phyloP scores from a whole-genome alignment of 345 rosid genomes.

The Carallia pectinifolia region DNA sequence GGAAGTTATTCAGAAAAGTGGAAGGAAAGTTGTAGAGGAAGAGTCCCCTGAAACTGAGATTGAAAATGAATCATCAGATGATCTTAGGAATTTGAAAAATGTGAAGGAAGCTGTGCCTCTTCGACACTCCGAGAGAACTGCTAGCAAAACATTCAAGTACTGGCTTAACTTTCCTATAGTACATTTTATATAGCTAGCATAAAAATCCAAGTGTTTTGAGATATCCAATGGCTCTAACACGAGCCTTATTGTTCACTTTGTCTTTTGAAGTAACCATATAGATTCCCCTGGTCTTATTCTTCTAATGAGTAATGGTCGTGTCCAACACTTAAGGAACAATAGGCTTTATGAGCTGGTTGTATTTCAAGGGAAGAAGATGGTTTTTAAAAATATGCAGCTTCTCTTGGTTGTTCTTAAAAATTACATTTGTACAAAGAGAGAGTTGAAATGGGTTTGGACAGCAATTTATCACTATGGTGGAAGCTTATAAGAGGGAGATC shows the following conservation, averaged over 20 bases:
- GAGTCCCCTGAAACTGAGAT: constrained; percentile 49
- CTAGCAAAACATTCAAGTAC: constrained; percentile 70
- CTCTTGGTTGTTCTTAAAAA: too few relatives aligned
- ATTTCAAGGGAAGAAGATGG: too few relatives aligned
- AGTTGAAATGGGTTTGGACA: too few relatives aligned
- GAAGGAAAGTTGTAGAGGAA: constrained; percentile 36
- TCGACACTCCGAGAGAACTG: constrained; percentile 64
- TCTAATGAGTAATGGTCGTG: too few relatives aligned
- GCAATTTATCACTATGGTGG: too few relatives aligned
- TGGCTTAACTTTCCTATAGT: constrained; percentile 20
- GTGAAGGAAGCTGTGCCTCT: constrained; percentile 57
- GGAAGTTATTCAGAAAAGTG: constrained; percentile 28
- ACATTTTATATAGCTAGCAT: background rate
- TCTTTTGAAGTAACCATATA: background rate
- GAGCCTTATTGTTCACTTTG: background rate
- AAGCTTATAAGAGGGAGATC: too few relatives aligned
- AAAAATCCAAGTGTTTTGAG: constrained; percentile 11
- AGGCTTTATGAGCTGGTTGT: too few relatives aligned
- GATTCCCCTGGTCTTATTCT: too few relatives aligned
- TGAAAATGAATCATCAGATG: constrained; percentile 51
- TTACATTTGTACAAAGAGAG: too few relatives aligned
- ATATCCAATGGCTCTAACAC: background rate
- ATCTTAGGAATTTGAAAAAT: constrained; percentile 29
- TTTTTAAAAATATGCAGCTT: too few relatives aligned
- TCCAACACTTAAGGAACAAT: too few relatives aligned